Base-by-base conservation (phyloP, 2,329 filamentous ascomycete genomes). In the Pestalotiopsis sp. region DNA sequence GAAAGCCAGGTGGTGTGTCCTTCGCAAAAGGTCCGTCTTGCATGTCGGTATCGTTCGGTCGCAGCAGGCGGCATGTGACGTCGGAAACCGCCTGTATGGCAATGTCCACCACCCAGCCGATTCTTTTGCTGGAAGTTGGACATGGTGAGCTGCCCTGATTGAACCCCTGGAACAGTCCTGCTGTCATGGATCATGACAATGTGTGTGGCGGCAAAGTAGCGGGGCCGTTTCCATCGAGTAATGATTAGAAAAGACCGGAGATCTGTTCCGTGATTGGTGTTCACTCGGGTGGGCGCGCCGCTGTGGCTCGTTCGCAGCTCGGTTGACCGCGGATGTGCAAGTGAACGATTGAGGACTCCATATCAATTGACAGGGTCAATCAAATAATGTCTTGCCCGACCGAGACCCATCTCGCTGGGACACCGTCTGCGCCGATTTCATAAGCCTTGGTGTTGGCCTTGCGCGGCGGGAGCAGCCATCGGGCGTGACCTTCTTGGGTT, bases 401-500 rank as follows among this genome's bases (percentile, higher is more conserved):
- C 11, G 86, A 77, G 69, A 88, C 82, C 89, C 89, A 91, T 73
- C 89, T 82, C 23, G 83, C 80, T 23, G 89, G 89, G 41, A 91
- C 84, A 36, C 89, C 89, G 70, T 89, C 85, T 45, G 83, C 73
- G 49, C 86, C 83, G 70, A 90, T 83, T 69, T 86, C 85, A 78
- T 91, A 90, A 12, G 84, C 82, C 74, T 83, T 87, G 49, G 80
- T 80, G 68, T 80, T 81, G 49, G 84, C 79, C 76, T 88, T 88
- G 71, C 90, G 83, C n/a, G 90, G 88, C 11, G 90, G 90, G n/a
- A 92, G 82, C 7, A 89, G 86, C 85, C 90, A 91, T 61, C 88
- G 86, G n/a, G 90, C 90, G 63, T 90, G 86, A 36, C 90, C 90
- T n/a, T 90, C 88, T 67, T 86, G 86, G 71, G 89, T 86, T 73